These are phyloP conservation scores for Pichia cactophila DNA, from an alignment of 1,139 yeast genomes.

Conservation along the genomic window DNA sequence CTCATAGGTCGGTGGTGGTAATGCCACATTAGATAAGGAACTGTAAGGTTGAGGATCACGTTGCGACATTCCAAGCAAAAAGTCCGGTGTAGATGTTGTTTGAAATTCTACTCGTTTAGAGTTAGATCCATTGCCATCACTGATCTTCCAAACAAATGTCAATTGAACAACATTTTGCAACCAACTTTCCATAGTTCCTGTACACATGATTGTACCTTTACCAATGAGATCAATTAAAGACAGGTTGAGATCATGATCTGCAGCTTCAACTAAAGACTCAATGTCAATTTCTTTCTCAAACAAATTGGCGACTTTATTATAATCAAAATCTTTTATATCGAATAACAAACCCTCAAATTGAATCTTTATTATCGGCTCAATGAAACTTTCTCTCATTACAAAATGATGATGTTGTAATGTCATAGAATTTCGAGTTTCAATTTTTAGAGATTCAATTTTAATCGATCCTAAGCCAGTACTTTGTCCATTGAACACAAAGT, in stretches of 20 bases:
- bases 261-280: background rate
- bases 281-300: conserved; percentile 5
- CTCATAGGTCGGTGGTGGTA: conserved; percentile 11
- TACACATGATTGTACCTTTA: background rate
- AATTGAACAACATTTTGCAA: background rate
- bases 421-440: conserved; percentile 2
- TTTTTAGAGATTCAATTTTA: conserved; percentile 10
- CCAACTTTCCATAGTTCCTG: conserved; percentile 8
- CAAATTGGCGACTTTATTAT: background rate
- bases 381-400: background rate
- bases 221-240: conserved; percentile 5
- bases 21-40: background rate
- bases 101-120: background rate
- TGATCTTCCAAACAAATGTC: conserved; percentile 2
- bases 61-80: conserved; percentile 3
- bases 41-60: background rate
- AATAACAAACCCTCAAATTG: conserved; percentile 7
- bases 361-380: background rate
- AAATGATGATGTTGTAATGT: conserved; percentile 3
- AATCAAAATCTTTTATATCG: conserved; percentile 12
- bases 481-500: conserved; percentile 14
- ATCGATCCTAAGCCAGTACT: conserved; percentile 13
- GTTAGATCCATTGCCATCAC: conserved; percentile 2
- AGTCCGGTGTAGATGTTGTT: conserved; percentile 5
- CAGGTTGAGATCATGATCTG: conserved; percentile 7